A percentile compares a stretch with the other conserved stretches of the same genome.
These are phyloP conservation scores for Hypomyces perniciosus DNA, from an alignment of 2,329 filamentous ascomycete genomes.

Conservation along the genomic window DNA sequence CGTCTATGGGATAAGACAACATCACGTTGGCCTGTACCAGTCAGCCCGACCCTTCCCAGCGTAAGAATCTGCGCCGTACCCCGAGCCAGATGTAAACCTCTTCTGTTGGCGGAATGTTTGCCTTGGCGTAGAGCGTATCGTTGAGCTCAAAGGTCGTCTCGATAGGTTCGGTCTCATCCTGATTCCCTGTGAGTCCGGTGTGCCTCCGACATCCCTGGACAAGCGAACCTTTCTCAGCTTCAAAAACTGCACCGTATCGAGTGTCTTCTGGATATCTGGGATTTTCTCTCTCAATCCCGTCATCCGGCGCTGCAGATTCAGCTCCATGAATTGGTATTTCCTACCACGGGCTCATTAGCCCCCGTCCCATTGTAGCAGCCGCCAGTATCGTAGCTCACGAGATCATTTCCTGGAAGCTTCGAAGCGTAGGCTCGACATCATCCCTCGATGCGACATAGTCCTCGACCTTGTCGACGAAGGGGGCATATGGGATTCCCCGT, in stretches of 20 bases:
- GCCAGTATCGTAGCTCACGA: slow-evolving; percentile 50
- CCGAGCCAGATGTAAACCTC: slow-evolving; percentile 98
- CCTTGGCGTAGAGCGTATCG: slow-evolving; percentile 90
- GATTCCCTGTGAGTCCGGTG: slow-evolving; percentile 15
- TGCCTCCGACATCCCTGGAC: not conserved
- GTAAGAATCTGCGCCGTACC: slow-evolving; percentile 34
- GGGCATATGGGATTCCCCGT: slow-evolving; percentile 74
- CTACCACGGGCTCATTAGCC: slow-evolving; percentile 39
- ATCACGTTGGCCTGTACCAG: slow-evolving; percentile 78
- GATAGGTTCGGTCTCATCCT: slow-evolving; percentile 60
- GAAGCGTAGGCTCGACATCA: slow-evolving; percentile 74
- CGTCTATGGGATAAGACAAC: slow-evolving; percentile 86
- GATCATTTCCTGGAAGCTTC: slow-evolving; percentile 89
- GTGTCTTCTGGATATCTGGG: slow-evolving; percentile 91
- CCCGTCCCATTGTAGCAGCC: slow-evolving; percentile 3
- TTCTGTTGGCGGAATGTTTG: slow-evolving; percentile 71
- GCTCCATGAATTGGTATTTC: slow-evolving; percentile 99
- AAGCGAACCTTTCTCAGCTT: slow-evolving; percentile 61
- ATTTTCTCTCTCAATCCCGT: slow-evolving; percentile 87
- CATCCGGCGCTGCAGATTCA: slow-evolving; percentile 80
- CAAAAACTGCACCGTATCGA: slow-evolving; percentile 85
- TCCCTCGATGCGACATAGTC: slow-evolving; percentile 75
- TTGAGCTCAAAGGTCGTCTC: slow-evolving; percentile 95
- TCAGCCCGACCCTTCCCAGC: slow-evolving; percentile 5
- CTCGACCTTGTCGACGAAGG: slow-evolving; percentile 83